phyloP scores from a whole-genome alignment of 768 basidiomycete species.

The Leccinum disarticulatum region DNA sequence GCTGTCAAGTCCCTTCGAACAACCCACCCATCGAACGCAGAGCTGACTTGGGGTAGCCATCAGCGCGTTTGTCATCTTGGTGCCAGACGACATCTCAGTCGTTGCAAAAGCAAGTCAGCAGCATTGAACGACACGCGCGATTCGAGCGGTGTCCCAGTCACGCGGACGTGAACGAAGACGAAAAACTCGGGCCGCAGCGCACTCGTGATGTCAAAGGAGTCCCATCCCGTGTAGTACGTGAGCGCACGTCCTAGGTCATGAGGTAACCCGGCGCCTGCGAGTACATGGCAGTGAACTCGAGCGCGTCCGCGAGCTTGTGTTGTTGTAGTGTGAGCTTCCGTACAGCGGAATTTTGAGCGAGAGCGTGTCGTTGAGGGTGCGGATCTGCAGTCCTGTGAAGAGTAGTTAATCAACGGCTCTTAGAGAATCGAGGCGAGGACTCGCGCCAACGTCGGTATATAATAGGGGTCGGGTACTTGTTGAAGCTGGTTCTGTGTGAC shows the following conservation, averaged over 20 bases:
- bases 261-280: not conserved
- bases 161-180: not conserved
- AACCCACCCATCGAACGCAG: not conserved
- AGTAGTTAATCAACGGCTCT: no score
- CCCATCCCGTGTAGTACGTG: not conserved
- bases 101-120: not conserved
- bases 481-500: not conserved
- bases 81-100: not conserved
- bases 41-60: not conserved
- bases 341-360: not conserved
- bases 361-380: not conserved
- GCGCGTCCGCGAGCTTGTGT: not conserved
- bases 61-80: not conserved
- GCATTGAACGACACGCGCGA: not conserved
- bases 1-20: not conserved
- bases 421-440: not conserved
- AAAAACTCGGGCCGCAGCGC: not conserved
- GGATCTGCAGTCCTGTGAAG: not conserved
- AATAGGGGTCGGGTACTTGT: not conserved
- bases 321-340: not conserved
- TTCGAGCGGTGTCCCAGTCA: no score
- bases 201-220: not conserved
- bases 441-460: not conserved
- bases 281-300: not conserved
- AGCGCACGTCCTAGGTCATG: not conserved